Evolutionary conservation across 2,329 filamentous ascomycete genomes (phyloP), one percentile per base, ranked within the genome.

Genomic region (Colletotrichum sp.): DNA sequence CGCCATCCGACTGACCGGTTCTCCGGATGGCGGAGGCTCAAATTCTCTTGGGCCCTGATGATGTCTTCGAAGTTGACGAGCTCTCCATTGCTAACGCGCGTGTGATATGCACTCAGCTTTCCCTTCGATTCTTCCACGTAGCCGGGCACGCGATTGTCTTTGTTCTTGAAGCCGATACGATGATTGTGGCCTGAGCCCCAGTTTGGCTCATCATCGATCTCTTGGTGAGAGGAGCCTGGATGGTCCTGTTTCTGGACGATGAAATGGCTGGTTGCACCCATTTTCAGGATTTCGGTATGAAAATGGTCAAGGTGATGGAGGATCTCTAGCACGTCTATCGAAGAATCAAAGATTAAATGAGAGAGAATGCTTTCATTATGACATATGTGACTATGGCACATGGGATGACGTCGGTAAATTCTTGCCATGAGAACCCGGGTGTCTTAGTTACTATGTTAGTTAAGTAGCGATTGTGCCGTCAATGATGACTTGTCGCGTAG

Each of bases 1-100:
- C 89, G 82, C 88, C 89, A 90, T 9, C 87, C 86, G 6, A 84
- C 68, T 5, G 87, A 86, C 69, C 86, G 85, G 36, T 87, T 84
- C 22, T 87, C 83, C 0, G 88, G 87, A 61, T 86, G 81, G 1
- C 82, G 77, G 6, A 89, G 78, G 78, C 88, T 85, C 57, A 88
- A 85, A 74, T 89, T 85, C 80, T 88, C 69, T 61, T 83, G 80
- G 30, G 78, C 78, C 5, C 78, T 71, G 39, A 86, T 81, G 29
- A 85, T 67, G 70, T 87, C 83, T 5, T 83, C 80, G 34, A 86
- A 87, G 63, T 84, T 86, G 75, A 87, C 68, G 11, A 87, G 78
- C 2, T 84, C 79, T 0, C 83, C 84, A 6, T 77, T 61, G 11
- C 64, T 25, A 6, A 66, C 75, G 19, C 75, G 57, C 8, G 78